A percentile compares a stretch with the other conserved stretches of the same genome.
phyloP scores from a whole-genome alignment of 2,329 filamentous ascomycete species.

The Penicillium decumbens region DNA sequence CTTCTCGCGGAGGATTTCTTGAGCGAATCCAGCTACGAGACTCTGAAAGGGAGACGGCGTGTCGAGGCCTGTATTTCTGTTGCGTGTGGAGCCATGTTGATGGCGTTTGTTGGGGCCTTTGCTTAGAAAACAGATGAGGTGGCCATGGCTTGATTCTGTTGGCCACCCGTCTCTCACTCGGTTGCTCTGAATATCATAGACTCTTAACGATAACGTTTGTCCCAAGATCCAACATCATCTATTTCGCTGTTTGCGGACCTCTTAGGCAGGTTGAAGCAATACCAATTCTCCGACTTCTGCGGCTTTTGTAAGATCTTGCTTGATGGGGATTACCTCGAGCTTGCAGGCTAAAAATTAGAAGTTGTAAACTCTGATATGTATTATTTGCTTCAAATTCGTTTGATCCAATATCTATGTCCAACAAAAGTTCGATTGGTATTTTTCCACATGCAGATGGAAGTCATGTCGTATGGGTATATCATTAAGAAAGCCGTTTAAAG shows the following conservation, averaged over 20 bases:
- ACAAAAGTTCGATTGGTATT: conserved; percentile 5
- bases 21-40: conserved; percentile 60
- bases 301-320: background rate
- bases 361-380: background rate
- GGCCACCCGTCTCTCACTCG: background rate
- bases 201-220: background rate
- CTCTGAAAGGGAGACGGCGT: conserved; percentile 54
- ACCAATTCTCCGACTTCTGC: background rate
- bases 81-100: conserved; percentile 55
- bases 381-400: background rate
- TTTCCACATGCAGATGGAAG: conserved; percentile 10
- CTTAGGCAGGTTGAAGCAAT: background rate
- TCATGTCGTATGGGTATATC: conserved; percentile 23
- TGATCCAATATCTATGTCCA: conserved; percentile 3
- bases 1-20: conserved; percentile 79
- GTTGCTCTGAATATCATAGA: background rate
- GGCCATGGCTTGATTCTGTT: background rate
- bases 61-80: conserved; percentile 60
- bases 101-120: conserved; percentile 65
- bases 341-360: background rate
- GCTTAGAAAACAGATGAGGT: conserved; percentile 39
- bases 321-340: background rate
- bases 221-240: background rate
- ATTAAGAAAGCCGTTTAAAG: conserved; percentile 28
- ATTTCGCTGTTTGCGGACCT: background rate